phyloP scores from a whole-genome alignment of 768 basidiomycete species.

The Hydnum rufescens region DNA sequence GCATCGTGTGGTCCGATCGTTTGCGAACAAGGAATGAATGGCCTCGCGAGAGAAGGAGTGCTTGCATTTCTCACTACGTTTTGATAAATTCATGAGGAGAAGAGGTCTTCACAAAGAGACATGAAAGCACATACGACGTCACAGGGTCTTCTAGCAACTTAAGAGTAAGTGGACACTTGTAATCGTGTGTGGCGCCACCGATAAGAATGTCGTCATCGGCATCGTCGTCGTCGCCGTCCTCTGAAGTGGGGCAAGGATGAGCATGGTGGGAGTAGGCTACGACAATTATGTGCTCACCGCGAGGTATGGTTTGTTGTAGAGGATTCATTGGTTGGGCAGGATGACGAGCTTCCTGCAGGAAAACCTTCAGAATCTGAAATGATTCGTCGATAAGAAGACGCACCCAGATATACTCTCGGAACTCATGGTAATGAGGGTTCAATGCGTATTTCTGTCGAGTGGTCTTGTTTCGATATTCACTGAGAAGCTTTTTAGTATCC shows the following conservation, averaged over 20 bases:
- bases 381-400: slow-evolving; percentile 13
- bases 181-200: slow-evolving; percentile 67
- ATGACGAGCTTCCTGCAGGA: slow-evolving; percentile 40
- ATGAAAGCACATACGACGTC: slow-evolving; percentile 44
- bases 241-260: slow-evolving; percentile 21
- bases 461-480: slow-evolving; percentile 38
- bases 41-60: slow-evolving; percentile 68
- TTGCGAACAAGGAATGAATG: slow-evolving; percentile 20
- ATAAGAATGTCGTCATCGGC: slow-evolving; percentile 79
- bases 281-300: slow-evolving; percentile 27
- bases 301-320: slow-evolving; percentile 47
- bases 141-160: slow-evolving; percentile 47
- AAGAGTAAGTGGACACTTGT: slow-evolving; percentile 68
- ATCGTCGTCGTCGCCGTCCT: slow-evolving; percentile 62
- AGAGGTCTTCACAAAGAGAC: not conserved
- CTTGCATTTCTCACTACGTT: slow-evolving; percentile 46
- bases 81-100: slow-evolving; percentile 21
- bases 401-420: slow-evolving; percentile 51
- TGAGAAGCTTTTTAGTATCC: slow-evolving; percentile 24
- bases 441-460: slow-evolving; percentile 64
- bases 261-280: not conserved
- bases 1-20: slow-evolving; percentile 13
- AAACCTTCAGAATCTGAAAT: not conserved
- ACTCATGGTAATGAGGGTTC: slow-evolving; percentile 34
- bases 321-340: slow-evolving; percentile 56